phyloP scores from a whole-genome alignment of 176 grass and related monocot genomes.

The Oryza officinalis region DNA sequence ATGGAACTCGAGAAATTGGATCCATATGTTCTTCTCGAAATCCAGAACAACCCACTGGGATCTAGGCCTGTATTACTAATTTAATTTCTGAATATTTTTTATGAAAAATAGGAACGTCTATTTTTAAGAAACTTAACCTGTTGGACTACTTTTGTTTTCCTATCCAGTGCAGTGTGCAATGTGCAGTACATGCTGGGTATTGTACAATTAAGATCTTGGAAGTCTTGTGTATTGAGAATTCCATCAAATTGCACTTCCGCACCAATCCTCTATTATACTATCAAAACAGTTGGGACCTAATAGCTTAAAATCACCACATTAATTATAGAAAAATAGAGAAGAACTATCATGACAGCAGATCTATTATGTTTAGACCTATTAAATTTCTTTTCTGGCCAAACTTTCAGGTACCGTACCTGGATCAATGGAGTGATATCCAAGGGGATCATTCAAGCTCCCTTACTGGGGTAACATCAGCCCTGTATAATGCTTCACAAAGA shows the following conservation, averaged over 20 bases:
- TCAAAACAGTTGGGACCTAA: neutral
- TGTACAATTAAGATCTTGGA: too few species aligned
- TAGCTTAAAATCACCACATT: neutral
- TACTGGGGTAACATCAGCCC: conserved; percentile 51
- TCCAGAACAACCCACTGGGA: neutral
- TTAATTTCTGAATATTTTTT: neutral
- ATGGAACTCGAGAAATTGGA: neutral
- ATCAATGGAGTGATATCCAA: conserved; percentile 56
- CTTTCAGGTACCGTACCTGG: conserved; percentile 57
- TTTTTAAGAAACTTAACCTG: neutral
- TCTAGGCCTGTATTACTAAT: neutral
- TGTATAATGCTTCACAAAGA: conserved; percentile 64
- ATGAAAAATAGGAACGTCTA: neutral
- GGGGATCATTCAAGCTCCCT: conserved; percentile 62
- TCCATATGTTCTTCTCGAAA: neutral
- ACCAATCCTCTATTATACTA: neutral
- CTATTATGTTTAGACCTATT: neutral
- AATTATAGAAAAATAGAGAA: neutral
- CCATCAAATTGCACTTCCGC: neutral
- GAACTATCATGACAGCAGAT: neutral
- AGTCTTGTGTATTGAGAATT: neutral
- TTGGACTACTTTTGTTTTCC: neutral
- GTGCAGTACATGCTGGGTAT: neutral
- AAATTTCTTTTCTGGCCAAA: conserved; percentile 10
- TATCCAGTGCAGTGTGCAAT: neutral